phyloP scores from a whole-genome alignment of 1,139 yeast genomes.

The Blastobotrys arbuscula region DNA sequence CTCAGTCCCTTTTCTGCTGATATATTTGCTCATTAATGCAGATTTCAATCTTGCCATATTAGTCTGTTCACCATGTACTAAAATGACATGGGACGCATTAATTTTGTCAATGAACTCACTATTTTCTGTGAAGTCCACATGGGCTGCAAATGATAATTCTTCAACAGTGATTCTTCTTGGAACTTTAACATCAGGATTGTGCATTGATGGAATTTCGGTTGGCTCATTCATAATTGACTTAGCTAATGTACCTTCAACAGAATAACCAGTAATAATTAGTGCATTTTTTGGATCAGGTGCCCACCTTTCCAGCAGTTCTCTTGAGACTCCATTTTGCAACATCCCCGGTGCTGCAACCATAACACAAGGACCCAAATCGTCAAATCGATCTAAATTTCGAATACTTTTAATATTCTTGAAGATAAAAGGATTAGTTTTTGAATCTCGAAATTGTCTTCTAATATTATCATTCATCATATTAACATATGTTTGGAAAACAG shows the following conservation, averaged over 20 bases:
- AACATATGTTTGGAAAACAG: constrained; percentile 93
- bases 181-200: constrained; percentile 73
- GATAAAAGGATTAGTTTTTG: constrained; percentile 78
- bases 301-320: constrained; percentile 91
- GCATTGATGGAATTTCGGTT: constrained; percentile 71
- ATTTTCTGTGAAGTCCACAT: constrained; percentile 93
- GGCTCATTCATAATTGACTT: constrained; percentile 86
- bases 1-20: constrained; percentile 76
- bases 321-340: constrained; percentile 92
- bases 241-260: constrained; percentile 98
- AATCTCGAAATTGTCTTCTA: constrained; percentile 69
- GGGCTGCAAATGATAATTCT: constrained; percentile 97
- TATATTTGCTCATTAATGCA: constrained; percentile 82
- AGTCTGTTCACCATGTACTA: constrained; percentile 97
- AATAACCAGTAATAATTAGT: constrained; percentile 87
- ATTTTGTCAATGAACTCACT: constrained; percentile 84
- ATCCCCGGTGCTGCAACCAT: constrained; percentile 97
- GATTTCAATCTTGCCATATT: constrained; percentile 97
- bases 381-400: constrained; percentile 74
- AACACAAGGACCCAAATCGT: constrained; percentile 93
- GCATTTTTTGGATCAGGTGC: constrained; percentile 93
- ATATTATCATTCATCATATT: constrained; percentile 95
- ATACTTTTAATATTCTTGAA: constrained; percentile 81
- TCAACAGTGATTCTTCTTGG: constrained; percentile 89
- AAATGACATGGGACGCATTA: constrained; percentile 67